These are phyloP conservation scores for Eucalyptus polybractea DNA, from an alignment of 345 rosid genomes.

Conservation along the genomic window DNA sequence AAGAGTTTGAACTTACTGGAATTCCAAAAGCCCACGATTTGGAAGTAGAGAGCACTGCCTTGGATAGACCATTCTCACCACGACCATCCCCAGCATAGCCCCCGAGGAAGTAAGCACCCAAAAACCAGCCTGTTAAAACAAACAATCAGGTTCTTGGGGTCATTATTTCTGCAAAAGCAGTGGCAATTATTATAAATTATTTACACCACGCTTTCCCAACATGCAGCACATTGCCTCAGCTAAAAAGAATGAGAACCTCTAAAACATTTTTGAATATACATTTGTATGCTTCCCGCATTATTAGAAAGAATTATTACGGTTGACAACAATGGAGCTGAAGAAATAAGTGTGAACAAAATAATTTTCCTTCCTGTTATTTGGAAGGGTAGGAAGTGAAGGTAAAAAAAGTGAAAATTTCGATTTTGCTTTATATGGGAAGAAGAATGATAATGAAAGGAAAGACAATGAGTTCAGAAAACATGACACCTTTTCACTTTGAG, in stretches of 20 bases:
- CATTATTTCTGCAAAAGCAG: neutral
- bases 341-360: neutral
- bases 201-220: neutral
- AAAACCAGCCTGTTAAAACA: slow-evolving; percentile 63
- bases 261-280: neutral
- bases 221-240: neutral
- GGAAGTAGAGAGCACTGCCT: slow-evolving; percentile 56
- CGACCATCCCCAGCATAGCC: slow-evolving; percentile 79
- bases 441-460: neutral
- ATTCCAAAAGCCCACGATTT: slow-evolving; percentile 81
- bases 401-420: neutral
- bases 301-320: neutral
- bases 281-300: neutral
- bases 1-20: slow-evolving; percentile 40
- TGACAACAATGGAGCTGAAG: neutral
- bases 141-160: neutral
- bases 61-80: slow-evolving; percentile 66
- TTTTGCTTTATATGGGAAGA: neutral
- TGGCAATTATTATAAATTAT: neutral
- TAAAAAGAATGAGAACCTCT: neutral
- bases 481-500: neutral
- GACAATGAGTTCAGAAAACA: neutral
- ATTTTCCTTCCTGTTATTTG: neutral
- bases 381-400: neutral
- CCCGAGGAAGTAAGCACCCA: slow-evolving; percentile 90